Base-by-base conservation (phyloP, 2,329 filamentous ascomycete species). In the Rutstroemia sp. region DNA sequence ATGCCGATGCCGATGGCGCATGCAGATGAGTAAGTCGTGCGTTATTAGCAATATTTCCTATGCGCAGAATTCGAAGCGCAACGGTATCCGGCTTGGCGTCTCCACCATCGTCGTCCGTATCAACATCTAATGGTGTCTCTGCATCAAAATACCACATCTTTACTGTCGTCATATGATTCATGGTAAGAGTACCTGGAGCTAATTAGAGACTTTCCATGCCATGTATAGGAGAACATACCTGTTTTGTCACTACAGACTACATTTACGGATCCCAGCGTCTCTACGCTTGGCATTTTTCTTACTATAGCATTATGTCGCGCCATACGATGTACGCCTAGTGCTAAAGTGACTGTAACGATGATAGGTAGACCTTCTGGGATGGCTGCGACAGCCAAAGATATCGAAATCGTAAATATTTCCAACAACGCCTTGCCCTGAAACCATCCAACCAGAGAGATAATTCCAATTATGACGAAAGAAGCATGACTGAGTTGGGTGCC, bases 201-300 rank as follows among this genome's bases (percentile, higher is more conserved):
- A 9, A 27, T 68, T 60, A 71, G 61, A 42, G n/a, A 53, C 48
- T 52, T 62, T 30, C 19, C 19, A 52, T 18, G 5, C 6, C 42
- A 48, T 27, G 38, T 48, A 34, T 45, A 16, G 45, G 16, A 44
- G 46, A 14, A 59, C 70, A 65, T 73, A 83, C 83, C 90, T 45
- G 94, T 99, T 75, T 99, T 99, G 77, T 99, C 94, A 64, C 91
- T 96, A 75, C 95, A 99, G 6, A 99, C 90, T n/a, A 99, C 92
- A 67, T 97, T 99, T 58, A 99, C 94, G n/a, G 92, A 96, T 8
- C 95, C 95, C 5, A 99, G 75, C 0, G 94, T 99, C 71, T 99
- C 94, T 8, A 99, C 95, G 71, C 94, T 97, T 21, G 95, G 95
- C 73, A 99, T 87, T 68, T 89, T 87, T 63, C 94, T 87, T 59